Evolutionary conservation across 768 basidiomycete species (phyloP).

Genomic region (Panaeolus papilionaceus): DNA sequence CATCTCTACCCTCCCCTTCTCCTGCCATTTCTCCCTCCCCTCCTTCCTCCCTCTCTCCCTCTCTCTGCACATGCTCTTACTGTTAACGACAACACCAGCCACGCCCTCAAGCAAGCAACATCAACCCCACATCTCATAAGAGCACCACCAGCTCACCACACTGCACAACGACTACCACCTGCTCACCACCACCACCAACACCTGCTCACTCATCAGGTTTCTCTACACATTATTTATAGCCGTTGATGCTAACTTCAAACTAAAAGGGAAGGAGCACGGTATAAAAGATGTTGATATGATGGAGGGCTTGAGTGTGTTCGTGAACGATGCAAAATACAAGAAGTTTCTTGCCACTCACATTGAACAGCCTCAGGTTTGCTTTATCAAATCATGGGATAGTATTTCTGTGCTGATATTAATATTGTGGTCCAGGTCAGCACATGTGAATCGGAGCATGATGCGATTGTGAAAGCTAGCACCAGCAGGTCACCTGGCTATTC

Average conservation of each 20-base stretch:
- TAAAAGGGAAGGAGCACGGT: slow-evolving; percentile 25
- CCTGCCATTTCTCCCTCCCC: no score
- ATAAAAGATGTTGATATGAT: slow-evolving; percentile 26
- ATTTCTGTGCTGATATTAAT: background rate
- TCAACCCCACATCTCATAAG: no score
- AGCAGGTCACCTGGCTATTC: slow-evolving; percentile 17
- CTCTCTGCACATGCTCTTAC: no score
- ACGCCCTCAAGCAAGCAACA: no score
- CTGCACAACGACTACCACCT: no score
- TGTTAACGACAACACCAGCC: no score
- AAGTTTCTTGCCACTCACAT: slow-evolving; percentile 19
- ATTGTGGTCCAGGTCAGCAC: slow-evolving; percentile 24
- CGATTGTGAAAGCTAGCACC: slow-evolving; percentile 22
- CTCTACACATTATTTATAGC: slow-evolving; percentile 25
- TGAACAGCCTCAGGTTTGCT: slow-evolving; percentile 23
- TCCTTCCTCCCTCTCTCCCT: no score
- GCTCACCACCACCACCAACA: no score
- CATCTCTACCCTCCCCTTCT: no score
- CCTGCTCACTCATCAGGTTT: no score
- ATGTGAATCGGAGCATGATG: slow-evolving; percentile 26
- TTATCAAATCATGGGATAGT: background rate
- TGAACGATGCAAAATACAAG: slow-evolving; percentile 16
- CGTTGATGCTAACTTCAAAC: slow-evolving; percentile 33
- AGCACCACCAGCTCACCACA: no score
- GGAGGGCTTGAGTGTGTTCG: slow-evolving; percentile 23